Conservation (phyloP, 805 yeast species). For the Isabelozyma heimii region DNA sequence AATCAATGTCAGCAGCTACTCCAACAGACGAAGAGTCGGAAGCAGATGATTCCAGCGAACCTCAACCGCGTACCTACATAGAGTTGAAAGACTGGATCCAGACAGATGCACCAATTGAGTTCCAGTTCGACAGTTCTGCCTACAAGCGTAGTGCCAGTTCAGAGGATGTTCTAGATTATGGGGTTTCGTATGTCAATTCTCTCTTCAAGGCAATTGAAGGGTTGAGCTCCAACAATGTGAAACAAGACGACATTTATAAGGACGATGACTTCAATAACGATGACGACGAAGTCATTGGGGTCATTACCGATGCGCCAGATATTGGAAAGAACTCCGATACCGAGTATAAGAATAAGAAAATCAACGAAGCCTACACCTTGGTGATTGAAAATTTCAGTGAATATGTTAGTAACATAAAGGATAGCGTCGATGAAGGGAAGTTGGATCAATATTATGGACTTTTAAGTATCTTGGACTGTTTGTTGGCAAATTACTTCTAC, state of each 20-base stretch:
- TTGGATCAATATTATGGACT: conserved; percentile 35
- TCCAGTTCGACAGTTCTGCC: conserved; percentile 43
- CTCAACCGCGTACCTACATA: conserved; percentile 15
- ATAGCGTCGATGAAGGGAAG: conserved; percentile 23
- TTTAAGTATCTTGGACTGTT: conserved; percentile 53
- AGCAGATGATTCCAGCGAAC: not conserved
- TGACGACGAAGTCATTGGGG: conserved; percentile 27
- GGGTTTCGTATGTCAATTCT: conserved; percentile 45
- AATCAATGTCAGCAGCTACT: conserved; percentile 15
- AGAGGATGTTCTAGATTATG: conserved; percentile 40
- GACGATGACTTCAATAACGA: conserved; percentile 10
- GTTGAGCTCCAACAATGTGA: conserved; percentile 15
- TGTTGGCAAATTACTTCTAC: conserved; percentile 50
- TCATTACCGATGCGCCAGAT: conserved; percentile 19
- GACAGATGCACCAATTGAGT: conserved; percentile 29
- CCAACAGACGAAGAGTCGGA: conserved; percentile 7
- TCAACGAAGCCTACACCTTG: conserved; percentile 23
- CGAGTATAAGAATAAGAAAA: conserved; percentile 5
- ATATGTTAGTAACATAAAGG: conserved; percentile 23
- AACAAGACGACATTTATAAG: conserved; percentile 4
- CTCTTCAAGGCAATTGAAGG: conserved; percentile 52
- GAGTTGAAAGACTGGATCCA: conserved; percentile 48
- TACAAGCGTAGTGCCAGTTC: conserved; percentile 30
- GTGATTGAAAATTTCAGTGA: conserved; percentile 25
- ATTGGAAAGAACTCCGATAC: conserved; percentile 7